These are phyloP conservation scores for Aspergillus egyptiacus DNA, from an alignment of 495 filamentous ascomycete species.

Conservation along the genomic window DNA sequence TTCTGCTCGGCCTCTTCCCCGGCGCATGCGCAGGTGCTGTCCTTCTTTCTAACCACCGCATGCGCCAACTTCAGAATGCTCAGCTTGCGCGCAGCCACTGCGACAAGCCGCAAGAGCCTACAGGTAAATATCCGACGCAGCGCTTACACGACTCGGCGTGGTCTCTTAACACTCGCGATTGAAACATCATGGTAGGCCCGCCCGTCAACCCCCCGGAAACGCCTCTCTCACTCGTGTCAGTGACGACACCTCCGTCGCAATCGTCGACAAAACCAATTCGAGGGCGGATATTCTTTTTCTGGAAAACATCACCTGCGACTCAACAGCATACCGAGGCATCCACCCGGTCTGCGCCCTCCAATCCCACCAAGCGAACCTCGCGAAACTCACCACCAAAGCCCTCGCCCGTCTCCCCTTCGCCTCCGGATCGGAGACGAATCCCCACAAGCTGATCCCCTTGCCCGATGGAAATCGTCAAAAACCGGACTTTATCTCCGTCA, in stretches of 20 bases:
- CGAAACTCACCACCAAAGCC: slow-evolving; percentile 58
- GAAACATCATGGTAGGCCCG: slow-evolving; percentile 76
- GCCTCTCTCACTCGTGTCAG: slow-evolving; percentile 28
- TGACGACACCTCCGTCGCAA: slow-evolving; percentile 90
- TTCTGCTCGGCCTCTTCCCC: not conserved
- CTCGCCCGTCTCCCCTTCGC: slow-evolving; percentile 46
- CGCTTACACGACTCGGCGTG: slow-evolving; percentile 23
- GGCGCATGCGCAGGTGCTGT: too few relatives aligned
- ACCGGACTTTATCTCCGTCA: slow-evolving; percentile 80
- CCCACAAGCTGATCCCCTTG: slow-evolving; percentile 12
- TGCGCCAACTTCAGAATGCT: slow-evolving; percentile 23
- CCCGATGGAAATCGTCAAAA: slow-evolving; percentile 31
- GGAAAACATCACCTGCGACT: slow-evolving; percentile 74
- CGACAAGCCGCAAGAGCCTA: slow-evolving; percentile 21
- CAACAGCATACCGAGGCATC: slow-evolving; percentile 63
- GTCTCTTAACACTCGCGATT: slow-evolving; percentile 74
- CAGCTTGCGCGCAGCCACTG: slow-evolving; percentile 16
- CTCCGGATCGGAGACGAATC: not conserved
- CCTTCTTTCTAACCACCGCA: too few relatives aligned
- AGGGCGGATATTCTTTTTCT: slow-evolving; percentile 62
- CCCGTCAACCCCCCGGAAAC: not conserved
- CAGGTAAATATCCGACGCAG: slow-evolving; percentile 7
- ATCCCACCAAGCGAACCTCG: slow-evolving; percentile 66
- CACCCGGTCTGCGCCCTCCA: slow-evolving; percentile 67
- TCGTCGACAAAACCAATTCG: slow-evolving; percentile 56